phyloP scores from a whole-genome alignment of 2,329 filamentous ascomycete genomes.

The Aspergillus eucalypticola region DNA sequence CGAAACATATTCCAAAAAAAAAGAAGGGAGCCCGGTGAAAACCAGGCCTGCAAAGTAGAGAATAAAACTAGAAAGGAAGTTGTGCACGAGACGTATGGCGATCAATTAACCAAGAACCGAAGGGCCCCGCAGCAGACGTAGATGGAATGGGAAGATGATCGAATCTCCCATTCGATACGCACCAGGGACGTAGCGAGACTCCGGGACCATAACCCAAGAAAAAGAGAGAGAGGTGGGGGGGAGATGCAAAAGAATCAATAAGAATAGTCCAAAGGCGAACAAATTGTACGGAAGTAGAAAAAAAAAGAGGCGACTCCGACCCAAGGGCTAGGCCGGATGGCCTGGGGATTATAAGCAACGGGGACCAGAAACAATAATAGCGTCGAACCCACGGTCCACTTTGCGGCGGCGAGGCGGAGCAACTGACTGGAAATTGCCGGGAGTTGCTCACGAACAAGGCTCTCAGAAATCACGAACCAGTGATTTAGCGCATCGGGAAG shows the following conservation, averaged over 20 bases:
- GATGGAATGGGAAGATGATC: constrained; percentile 31
- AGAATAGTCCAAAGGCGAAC: constrained; percentile 3
- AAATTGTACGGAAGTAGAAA: too few relatives aligned
- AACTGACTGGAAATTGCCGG: not conserved
- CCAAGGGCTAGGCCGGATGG: not conserved
- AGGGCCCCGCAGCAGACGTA: constrained; percentile 18
- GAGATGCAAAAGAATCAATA: not conserved
- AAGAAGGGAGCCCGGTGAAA: not conserved
- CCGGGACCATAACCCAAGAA: constrained; percentile 24
- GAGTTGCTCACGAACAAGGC: not conserved
- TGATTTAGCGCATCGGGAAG: not conserved
- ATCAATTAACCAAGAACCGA: constrained; percentile 16
- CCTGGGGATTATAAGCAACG: not conserved
- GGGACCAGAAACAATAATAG: not conserved
- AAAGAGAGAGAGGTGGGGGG: constrained; percentile 6
- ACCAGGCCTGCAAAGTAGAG: not conserved
- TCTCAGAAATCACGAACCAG: not conserved
- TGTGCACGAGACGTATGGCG: constrained; percentile 7
- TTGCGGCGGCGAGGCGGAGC: constrained; percentile 8
- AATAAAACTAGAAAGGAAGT: not conserved
- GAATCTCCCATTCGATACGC: constrained; percentile 26
- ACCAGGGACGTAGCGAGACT: constrained; percentile 15
- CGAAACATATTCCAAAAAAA: constrained; percentile 36
- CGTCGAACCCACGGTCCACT: constrained; percentile 4
- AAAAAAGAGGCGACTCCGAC: not conserved